Conservation (phyloP, 768 basidiomycete species). For the Phylloporus arenicola region DNA sequence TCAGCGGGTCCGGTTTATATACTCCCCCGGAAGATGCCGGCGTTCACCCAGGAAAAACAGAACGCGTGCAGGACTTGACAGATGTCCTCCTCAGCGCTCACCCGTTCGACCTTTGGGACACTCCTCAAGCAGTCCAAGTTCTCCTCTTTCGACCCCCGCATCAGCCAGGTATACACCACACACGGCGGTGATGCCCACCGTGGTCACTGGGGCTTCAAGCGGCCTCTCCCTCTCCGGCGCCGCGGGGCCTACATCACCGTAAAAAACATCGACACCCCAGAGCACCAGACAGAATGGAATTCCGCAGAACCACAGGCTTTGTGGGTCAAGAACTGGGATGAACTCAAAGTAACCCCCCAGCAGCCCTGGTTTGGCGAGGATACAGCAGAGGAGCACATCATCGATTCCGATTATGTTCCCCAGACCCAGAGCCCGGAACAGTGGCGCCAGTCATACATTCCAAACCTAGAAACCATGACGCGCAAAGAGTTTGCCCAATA, state of each 20-base stretch:
- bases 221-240: slow-evolving; percentile 65
- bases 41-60: neutral
- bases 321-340: slow-evolving; percentile 63
- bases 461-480: slow-evolving; percentile 60
- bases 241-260: slow-evolving; percentile 63
- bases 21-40: slow-evolving; percentile 24
- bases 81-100: slow-evolving; percentile 24
- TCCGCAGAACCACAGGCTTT: slow-evolving; percentile 60
- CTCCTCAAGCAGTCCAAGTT: slow-evolving; percentile 81
- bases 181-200: slow-evolving; percentile 65
- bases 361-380: slow-evolving; percentile 12
- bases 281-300: slow-evolving; percentile 76
- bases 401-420: slow-evolving; percentile 26
- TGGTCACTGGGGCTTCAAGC: slow-evolving; percentile 84
- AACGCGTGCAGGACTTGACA: neutral
- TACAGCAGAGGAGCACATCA: slow-evolving; percentile 15
- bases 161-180: slow-evolving; percentile 74
- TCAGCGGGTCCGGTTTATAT: slow-evolving; percentile 26
- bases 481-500: slow-evolving; percentile 53
- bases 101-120: slow-evolving; percentile 66
- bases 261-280: slow-evolving; percentile 60
- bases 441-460: slow-evolving; percentile 31
- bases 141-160: slow-evolving; percentile 68
- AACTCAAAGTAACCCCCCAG: slow-evolving; percentile 35
- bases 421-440: slow-evolving; percentile 9